Percentiles rank a stretch among this genome's conserved stretches.
Conservation (phyloP, 495 filamentous ascomycete genomes). For the Penicillium desertorum region DNA sequence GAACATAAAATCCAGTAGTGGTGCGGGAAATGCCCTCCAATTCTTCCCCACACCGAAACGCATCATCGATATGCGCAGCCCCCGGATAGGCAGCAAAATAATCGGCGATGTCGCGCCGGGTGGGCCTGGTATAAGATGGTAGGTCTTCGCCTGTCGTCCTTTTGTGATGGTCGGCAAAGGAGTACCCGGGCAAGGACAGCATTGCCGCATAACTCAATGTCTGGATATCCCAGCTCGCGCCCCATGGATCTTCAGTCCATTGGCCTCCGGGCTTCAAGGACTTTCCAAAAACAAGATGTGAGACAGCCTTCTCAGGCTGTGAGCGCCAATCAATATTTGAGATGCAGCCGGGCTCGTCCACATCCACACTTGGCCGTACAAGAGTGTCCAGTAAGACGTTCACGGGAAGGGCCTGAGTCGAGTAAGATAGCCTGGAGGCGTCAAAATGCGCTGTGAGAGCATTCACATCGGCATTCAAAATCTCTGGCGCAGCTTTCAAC, state of each 20-base stretch:
- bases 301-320: slow-evolving; percentile 51
- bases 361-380: slow-evolving; percentile 62
- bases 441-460: slow-evolving; percentile 60
- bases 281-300: slow-evolving; percentile 60
- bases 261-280: slow-evolving; percentile 57
- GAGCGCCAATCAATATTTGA: slow-evolving; percentile 59
- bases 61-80: slow-evolving; percentile 52
- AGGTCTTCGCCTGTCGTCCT: slow-evolving; percentile 43
- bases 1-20: slow-evolving; percentile 51
- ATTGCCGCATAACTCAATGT: slow-evolving; percentile 66
- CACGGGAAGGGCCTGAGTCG: slow-evolving; percentile 62
- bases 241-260: slow-evolving; percentile 59
- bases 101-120: slow-evolving; percentile 55
- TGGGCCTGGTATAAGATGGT: slow-evolving; percentile 57
- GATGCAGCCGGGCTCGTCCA: slow-evolving; percentile 47
- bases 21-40: slow-evolving; percentile 47
- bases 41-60: slow-evolving; percentile 47
- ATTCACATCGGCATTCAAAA: slow-evolving; percentile 48
- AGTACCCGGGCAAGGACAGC: slow-evolving; percentile 64
- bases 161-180: slow-evolving; percentile 55
- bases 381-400: slow-evolving; percentile 66
- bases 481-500: slow-evolving; percentile 41
- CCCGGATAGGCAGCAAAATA: slow-evolving; percentile 59
- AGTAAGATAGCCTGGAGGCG: slow-evolving; percentile 61
- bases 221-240: slow-evolving; percentile 57